These are phyloP conservation scores for Botrytis pseudocinerea DNA, from an alignment of 2,329 filamentous ascomycete genomes.

Conservation along the genomic window DNA sequence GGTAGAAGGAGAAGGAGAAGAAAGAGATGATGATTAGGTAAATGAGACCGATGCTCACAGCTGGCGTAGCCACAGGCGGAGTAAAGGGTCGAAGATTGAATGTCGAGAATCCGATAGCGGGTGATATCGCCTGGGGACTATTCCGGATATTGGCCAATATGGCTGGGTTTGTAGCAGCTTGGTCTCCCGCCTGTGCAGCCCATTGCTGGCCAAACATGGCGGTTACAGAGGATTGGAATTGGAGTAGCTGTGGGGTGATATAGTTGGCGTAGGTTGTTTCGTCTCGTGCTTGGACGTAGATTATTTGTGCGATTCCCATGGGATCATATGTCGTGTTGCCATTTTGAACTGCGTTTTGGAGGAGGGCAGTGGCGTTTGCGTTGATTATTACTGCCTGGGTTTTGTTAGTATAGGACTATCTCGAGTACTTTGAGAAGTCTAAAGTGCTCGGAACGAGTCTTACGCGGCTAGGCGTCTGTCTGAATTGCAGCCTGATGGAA, in stretches of 20 bases:
- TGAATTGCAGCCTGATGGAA: too few relatives aligned
- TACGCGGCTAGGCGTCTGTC: background rate
- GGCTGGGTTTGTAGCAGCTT: conserved; percentile 37
- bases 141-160: conserved; percentile 47
- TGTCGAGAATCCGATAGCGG: conserved; percentile 55
- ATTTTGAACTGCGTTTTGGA: conserved; percentile 54
- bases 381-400: conserved; percentile 59
- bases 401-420: background rate
- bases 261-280: conserved; percentile 55
- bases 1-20: conserved; percentile 66
- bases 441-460: background rate
- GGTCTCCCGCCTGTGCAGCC: conserved; percentile 33
- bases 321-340: conserved; percentile 63
- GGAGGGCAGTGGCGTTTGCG: conserved; percentile 59
- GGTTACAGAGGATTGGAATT: conserved; percentile 9
- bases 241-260: conserved; percentile 47
- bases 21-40: conserved; percentile 64
- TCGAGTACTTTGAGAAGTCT: background rate
- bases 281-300: conserved; percentile 57
- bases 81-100: conserved; percentile 61
- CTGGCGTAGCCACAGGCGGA: conserved; percentile 55
- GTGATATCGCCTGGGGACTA: conserved; percentile 55
- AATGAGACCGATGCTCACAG: conserved; percentile 63
- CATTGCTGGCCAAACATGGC: conserved; percentile 15
- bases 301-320: conserved; percentile 55